These are phyloP conservation scores for Penicillium crustosum DNA, from an alignment of 2,329 filamentous ascomycete species.

Conservation along the genomic window DNA sequence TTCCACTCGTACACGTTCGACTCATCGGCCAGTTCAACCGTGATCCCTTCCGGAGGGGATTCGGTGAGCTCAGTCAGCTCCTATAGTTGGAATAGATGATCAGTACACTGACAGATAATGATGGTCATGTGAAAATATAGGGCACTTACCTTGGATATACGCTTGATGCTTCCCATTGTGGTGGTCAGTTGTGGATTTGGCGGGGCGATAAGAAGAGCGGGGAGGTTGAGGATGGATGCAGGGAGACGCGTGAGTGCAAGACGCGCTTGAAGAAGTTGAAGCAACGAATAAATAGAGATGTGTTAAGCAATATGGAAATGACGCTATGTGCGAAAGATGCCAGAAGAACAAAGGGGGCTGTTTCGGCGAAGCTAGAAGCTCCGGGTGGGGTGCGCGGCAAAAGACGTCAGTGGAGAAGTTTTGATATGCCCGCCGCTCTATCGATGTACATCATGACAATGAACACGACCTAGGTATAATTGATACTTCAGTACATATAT, in stretches of 20 bases:
- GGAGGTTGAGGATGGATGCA: slow-evolving; percentile 9
- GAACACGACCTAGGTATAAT: neutral
- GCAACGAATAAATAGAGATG: neutral
- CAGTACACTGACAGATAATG: neutral
- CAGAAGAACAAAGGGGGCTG: neutral
- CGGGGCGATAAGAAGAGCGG: slow-evolving; percentile 17
- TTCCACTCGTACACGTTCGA: slow-evolving; percentile 68
- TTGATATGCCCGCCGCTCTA: neutral
- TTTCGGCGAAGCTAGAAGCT: slow-evolving; percentile 16
- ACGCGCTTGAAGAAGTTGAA: neutral
- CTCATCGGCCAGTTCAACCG: slow-evolving; percentile 59
- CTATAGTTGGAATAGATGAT: slow-evolving; percentile 37
- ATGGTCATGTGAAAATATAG: neutral
- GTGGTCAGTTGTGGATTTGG: slow-evolving; percentile 9
- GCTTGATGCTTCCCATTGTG: slow-evolving; percentile 47
- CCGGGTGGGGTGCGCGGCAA: slow-evolving; percentile 11
- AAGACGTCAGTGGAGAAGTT: slow-evolving; percentile 23
- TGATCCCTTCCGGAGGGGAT: slow-evolving; percentile 58
- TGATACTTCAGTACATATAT: neutral
- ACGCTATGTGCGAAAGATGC: neutral
- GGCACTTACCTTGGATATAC: slow-evolving; percentile 46
- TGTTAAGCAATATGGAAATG: neutral
- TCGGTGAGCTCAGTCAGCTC: slow-evolving; percentile 60
- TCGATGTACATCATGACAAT: neutral
- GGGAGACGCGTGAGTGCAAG: neutral